Conservation (phyloP, 805 yeast species). For the Saccharomycopsis sp. region DNA sequence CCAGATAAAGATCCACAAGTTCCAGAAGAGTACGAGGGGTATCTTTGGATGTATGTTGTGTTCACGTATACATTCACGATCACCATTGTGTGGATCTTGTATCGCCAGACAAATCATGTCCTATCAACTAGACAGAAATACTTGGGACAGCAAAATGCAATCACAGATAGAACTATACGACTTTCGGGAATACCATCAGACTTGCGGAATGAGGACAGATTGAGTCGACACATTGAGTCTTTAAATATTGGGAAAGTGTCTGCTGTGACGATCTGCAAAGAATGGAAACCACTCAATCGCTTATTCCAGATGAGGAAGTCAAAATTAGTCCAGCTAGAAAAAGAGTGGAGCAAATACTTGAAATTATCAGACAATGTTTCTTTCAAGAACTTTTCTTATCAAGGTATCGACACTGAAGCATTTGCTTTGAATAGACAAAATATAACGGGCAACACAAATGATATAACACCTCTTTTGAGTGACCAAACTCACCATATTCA, state of each 20-base stretch:
- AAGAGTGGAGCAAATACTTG: conserved; percentile 62
- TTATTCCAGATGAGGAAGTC: conserved; percentile 51
- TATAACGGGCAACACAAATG: background rate
- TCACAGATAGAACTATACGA: conserved; percentile 85
- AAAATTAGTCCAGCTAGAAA: conserved; percentile 52
- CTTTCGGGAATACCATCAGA: conserved; percentile 84
- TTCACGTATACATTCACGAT: conserved; percentile 83
- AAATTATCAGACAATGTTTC: conserved; percentile 28
- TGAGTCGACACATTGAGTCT: conserved; percentile 67
- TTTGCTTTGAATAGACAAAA: conserved; percentile 12
- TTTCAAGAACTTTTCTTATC: conserved; percentile 9
- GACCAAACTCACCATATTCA: no score
- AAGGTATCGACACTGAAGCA: conserved; percentile 12
- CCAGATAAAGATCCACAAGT: background rate
- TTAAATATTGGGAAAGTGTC: conserved; percentile 75
- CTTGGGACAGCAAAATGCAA: conserved; percentile 76
- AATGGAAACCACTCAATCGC: conserved; percentile 70
- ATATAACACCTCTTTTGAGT: background rate
- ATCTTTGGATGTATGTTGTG: conserved; percentile 77
- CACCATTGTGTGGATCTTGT: conserved; percentile 48
- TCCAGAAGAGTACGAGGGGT: conserved; percentile 29
- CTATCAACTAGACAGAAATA: conserved; percentile 71
- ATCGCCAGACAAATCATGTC: conserved; percentile 63
- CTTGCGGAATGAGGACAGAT: conserved; percentile 58
- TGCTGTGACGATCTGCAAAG: conserved; percentile 70